A percentile compares a stretch with the other conserved stretches of the same genome.
These are phyloP conservation scores for Gossypium australe DNA, from an alignment of 345 rosid species.

Conservation along the genomic window DNA sequence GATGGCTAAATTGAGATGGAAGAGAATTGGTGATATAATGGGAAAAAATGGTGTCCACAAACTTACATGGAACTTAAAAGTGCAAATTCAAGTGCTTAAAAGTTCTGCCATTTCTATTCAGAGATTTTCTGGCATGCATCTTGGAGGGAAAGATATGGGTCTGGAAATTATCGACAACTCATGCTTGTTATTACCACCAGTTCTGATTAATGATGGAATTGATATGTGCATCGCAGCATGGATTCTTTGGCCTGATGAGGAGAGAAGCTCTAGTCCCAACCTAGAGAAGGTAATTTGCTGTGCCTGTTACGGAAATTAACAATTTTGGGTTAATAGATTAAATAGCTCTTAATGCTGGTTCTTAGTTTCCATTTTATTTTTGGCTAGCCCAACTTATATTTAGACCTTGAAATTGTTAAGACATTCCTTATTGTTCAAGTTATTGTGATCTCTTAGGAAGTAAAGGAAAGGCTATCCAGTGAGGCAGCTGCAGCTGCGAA, in stretches of 20 bases:
- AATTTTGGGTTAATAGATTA: conserved; percentile 1
- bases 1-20: conserved; percentile 60
- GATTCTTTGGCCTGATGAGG: conserved; percentile 99
- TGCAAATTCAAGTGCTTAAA: conserved; percentile 77
- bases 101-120: conserved; percentile 62
- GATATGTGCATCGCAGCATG: conserved; percentile 75
- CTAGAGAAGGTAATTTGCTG: conserved; percentile 69
- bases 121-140: conserved; percentile 44
- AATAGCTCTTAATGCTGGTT: not conserved
- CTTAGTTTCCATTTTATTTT: not conserved
- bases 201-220: conserved; percentile 49
- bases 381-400: not conserved
- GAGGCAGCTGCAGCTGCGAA: conserved; percentile 88
- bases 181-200: conserved; percentile 43
- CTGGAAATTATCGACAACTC: conserved; percentile 50
- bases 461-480: conserved; percentile 66
- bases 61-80: conserved; percentile 88
- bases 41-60: conserved; percentile 53
- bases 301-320: not conserved
- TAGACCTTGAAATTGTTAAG: not conserved
- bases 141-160: conserved; percentile 35
- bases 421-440: conserved; percentile 15
- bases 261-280: conserved; percentile 77
- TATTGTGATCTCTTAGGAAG: conserved; percentile 50
- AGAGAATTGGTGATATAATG: conserved; percentile 65